These are phyloP conservation scores for Rhizopus delemar DNA, from an alignment of 371 early-diverging fungal genomes.

Conservation along the genomic window DNA sequence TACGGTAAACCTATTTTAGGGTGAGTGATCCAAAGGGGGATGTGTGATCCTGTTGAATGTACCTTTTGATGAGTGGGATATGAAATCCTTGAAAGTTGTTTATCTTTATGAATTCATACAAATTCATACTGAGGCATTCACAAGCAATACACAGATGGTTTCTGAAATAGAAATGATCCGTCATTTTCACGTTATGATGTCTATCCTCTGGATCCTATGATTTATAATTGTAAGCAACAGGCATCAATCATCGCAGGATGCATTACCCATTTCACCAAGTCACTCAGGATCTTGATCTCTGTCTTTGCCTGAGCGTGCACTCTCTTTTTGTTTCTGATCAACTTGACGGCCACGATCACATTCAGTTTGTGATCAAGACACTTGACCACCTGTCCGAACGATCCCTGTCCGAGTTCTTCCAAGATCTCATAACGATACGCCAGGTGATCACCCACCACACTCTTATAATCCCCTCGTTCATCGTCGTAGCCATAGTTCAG, in stretches of 20 bases:
- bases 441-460: conserved; percentile 85
- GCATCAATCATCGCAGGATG: not conserved
- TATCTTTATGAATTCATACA: conserved; percentile 96
- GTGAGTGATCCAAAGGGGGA: too few relatives aligned
- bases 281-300: conserved; percentile 89
- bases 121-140: conserved; percentile 93
- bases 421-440: conserved; percentile 90
- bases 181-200: conserved; percentile 83
- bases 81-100: conserved; percentile 92
- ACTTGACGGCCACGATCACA: conserved; percentile 88
- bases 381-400: conserved; percentile 97
- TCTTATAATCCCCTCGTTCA: conserved; percentile 89
- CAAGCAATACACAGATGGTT: conserved; percentile 94
- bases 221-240: not conserved
- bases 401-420: conserved; percentile 91
- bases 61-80: conserved; percentile 75
- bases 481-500: conserved; percentile 86
- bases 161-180: conserved; percentile 89
- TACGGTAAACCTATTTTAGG: conserved; percentile 65
- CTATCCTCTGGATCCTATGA: conserved; percentile 79
- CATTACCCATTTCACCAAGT: conserved; percentile 65
- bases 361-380: conserved; percentile 91
- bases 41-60: not conserved
- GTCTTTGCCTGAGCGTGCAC: conserved; percentile 95
- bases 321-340: conserved; percentile 93